These are phyloP conservation scores for Geosiphon pyriformis DNA, from an alignment of 192 early-diverging fungal species.

Conservation along the genomic window DNA sequence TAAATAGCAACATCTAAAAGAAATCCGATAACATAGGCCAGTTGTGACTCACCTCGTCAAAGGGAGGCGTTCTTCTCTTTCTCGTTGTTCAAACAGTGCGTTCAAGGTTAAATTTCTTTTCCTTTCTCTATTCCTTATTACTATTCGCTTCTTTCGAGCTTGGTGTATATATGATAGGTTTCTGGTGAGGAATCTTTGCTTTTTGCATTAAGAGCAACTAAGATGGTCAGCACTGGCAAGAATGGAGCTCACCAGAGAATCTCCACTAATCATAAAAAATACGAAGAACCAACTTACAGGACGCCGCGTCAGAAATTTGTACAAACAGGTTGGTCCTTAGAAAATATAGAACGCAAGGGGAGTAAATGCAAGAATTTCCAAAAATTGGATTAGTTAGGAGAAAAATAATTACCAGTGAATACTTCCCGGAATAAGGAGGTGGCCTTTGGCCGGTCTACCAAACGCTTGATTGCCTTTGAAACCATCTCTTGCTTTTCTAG, in stretches of 20 bases:
- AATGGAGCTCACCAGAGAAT: neutral
- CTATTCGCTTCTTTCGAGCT: neutral
- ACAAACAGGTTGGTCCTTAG: slow-evolving; percentile 14
- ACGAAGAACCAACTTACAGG: slow-evolving; percentile 7
- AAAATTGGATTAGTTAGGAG: neutral
- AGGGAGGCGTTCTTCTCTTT: slow-evolving; percentile 1
- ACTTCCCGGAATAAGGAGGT: slow-evolving; percentile 11
- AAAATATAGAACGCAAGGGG: neutral
- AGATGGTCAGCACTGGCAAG: neutral
- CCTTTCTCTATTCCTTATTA: neutral
- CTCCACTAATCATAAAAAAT: neutral
- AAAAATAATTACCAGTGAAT: slow-evolving; percentile 13
- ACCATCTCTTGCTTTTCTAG: no score
- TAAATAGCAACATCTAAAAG: neutral
- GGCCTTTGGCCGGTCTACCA: slow-evolving; percentile 7
- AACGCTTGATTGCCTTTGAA: no score
- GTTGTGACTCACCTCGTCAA: neutral
- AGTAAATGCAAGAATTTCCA: no score
- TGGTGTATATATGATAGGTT: slow-evolving; percentile 18
- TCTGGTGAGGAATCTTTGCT: slow-evolving; percentile 17
- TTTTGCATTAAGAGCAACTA: neutral
- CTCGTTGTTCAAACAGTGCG: slow-evolving; percentile 4
- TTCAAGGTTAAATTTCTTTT: neutral
- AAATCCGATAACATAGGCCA: neutral
- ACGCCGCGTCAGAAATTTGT: neutral